These are phyloP conservation scores for Fusarium sp. DNA, from an alignment of 2,329 filamentous ascomycete species.

Conservation along the genomic window DNA sequence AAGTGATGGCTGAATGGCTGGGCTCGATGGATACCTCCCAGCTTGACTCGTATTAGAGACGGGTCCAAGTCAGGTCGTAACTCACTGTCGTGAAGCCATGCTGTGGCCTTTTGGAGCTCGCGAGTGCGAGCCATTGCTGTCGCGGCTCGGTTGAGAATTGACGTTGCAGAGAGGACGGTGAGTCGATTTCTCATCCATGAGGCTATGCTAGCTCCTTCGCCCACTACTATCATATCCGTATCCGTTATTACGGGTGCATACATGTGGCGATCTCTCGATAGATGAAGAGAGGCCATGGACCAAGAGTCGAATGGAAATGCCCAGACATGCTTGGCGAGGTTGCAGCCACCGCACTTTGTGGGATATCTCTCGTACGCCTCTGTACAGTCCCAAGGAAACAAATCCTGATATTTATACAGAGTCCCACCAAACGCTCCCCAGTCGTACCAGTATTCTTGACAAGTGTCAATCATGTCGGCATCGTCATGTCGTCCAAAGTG, in stretches of 20 bases:
- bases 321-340: slow-evolving; percentile 56
- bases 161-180: slow-evolving; percentile 46
- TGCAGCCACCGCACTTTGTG: slow-evolving; percentile 52
- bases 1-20: slow-evolving; percentile 54
- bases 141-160: slow-evolving; percentile 46
- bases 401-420: slow-evolving; percentile 53
- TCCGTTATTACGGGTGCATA: slow-evolving; percentile 44
- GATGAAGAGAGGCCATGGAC: slow-evolving; percentile 53
- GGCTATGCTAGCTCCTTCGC: slow-evolving; percentile 27
- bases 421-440: slow-evolving; percentile 54
- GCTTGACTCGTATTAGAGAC: slow-evolving; percentile 46
- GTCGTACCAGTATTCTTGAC: slow-evolving; percentile 58
- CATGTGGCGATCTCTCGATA: slow-evolving; percentile 47
- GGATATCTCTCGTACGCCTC: slow-evolving; percentile 54
- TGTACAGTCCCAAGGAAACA: slow-evolving; percentile 61
- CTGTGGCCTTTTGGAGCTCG: slow-evolving; percentile 44
- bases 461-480: slow-evolving; percentile 55
- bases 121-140: slow-evolving; percentile 48
- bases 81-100: slow-evolving; percentile 46
- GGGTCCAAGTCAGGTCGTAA: slow-evolving; percentile 20
- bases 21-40: slow-evolving; percentile 56
- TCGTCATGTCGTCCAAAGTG: slow-evolving; percentile 53
- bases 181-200: slow-evolving; percentile 52
- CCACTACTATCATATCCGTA: slow-evolving; percentile 14
- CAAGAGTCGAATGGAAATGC: slow-evolving; percentile 58